Conservation (phyloP, 2,329 filamentous ascomycete genomes). For the Trichophyton mentagrophytes region DNA sequence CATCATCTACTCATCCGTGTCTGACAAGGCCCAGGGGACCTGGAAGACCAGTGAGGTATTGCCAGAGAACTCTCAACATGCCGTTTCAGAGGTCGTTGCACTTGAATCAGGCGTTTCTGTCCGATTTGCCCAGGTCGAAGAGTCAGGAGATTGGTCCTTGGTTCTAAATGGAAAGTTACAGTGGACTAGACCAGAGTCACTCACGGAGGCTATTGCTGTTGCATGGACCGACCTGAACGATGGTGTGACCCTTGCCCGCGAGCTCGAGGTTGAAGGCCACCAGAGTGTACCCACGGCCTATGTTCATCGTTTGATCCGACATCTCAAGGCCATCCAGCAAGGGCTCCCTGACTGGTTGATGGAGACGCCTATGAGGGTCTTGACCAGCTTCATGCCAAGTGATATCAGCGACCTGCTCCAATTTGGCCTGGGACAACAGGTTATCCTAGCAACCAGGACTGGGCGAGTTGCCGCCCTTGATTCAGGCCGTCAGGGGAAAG, state of each 20-base stretch:
- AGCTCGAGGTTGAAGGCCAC: slow-evolving; percentile 75
- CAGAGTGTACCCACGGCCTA: slow-evolving; percentile 72
- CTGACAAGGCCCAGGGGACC: slow-evolving; percentile 60
- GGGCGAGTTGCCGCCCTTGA: slow-evolving; percentile 73
- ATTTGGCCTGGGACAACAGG: slow-evolving; percentile 81
- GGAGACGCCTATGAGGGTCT: slow-evolving; percentile 53
- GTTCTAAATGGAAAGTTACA: slow-evolving; percentile 67
- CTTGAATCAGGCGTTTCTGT: slow-evolving; percentile 62
- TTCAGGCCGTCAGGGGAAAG: slow-evolving; percentile 56
- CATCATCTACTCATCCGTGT: slow-evolving; percentile 60
- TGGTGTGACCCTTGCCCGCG: slow-evolving; percentile 61
- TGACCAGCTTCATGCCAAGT: slow-evolving; percentile 47
- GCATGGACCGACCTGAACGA: slow-evolving; percentile 67
- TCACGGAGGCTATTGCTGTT: slow-evolving; percentile 68
- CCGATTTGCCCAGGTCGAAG: slow-evolving; percentile 56
- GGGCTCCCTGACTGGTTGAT: slow-evolving; percentile 59
- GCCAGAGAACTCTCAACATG: slow-evolving; percentile 46
- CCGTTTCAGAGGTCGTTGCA: slow-evolving; percentile 69
- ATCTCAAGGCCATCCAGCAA: slow-evolving; percentile 62
- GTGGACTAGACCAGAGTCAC: slow-evolving; percentile 71
- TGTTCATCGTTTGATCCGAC: slow-evolving; percentile 70
- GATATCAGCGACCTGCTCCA: slow-evolving; percentile 43
- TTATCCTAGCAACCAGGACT: slow-evolving; percentile 65
- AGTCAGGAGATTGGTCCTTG: slow-evolving; percentile 63
- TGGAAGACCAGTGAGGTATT: slow-evolving; percentile 49